Conservation (phyloP, 768 basidiomycete genomes). For the Coprinopsis cinerea region DNA sequence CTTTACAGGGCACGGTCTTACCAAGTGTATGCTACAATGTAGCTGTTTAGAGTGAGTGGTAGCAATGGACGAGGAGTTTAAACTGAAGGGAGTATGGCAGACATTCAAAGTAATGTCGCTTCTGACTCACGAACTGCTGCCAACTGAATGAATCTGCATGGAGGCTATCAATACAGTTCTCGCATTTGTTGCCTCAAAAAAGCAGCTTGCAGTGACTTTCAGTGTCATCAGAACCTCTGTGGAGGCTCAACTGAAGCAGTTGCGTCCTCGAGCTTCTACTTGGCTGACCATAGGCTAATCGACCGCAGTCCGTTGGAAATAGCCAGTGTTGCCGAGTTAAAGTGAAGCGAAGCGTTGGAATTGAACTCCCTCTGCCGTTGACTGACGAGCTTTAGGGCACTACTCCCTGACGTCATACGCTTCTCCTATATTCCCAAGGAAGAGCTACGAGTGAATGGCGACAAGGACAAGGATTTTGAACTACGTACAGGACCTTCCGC, state of each 20-base stretch:
- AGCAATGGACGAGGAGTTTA: no score
- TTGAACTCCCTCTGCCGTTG: background rate
- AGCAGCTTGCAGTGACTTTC: slow-evolving; percentile 77
- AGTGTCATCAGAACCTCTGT: slow-evolving; percentile 71
- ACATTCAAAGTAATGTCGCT: background rate
- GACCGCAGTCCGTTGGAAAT: slow-evolving; percentile 67
- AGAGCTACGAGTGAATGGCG: slow-evolving; percentile 49
- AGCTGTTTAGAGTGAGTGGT: no score
- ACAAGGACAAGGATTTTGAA: slow-evolving; percentile 26
- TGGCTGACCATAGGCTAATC: background rate
- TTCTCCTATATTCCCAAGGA: slow-evolving; percentile 75
- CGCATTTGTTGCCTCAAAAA: slow-evolving; percentile 78
- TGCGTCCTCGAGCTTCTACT: slow-evolving; percentile 13
- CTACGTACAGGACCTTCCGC: slow-evolving; percentile 43
- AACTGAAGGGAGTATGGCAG: background rate
- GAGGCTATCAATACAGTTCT: slow-evolving; percentile 87
- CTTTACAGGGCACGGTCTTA: no score
- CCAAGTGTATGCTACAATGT: no score
- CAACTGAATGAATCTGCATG: slow-evolving; percentile 12
- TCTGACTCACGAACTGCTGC: no score
- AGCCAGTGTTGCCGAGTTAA: slow-evolving; percentile 75
- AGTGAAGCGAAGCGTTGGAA: slow-evolving; percentile 37
- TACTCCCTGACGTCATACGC: slow-evolving; percentile 75
- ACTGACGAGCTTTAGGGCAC: slow-evolving; percentile 40
- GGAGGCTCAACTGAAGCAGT: slow-evolving; percentile 75